phyloP scores from a whole-genome alignment of 2,329 filamentous ascomycete genomes.

The Paraphoma sp. region DNA sequence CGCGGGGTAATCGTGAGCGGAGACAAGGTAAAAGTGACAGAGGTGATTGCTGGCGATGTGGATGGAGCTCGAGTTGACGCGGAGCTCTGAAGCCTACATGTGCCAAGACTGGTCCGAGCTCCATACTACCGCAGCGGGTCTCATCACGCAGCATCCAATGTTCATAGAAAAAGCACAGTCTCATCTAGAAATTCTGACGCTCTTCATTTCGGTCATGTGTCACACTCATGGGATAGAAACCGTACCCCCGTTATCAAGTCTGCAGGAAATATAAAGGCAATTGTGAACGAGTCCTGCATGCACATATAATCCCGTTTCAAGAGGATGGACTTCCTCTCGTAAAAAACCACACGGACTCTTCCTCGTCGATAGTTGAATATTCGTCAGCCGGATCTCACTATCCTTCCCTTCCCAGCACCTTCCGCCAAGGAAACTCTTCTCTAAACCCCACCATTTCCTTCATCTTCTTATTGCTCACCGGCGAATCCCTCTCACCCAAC shows the following conservation, averaged over 20 bases:
- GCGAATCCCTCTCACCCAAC: conserved; percentile 63
- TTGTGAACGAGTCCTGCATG: too few relatives aligned
- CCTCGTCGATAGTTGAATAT: not conserved
- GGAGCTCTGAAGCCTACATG: conserved; percentile 17
- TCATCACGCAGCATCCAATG: too few relatives aligned
- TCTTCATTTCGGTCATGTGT: too few relatives aligned
- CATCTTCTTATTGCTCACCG: conserved; percentile 66
- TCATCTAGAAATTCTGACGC: too few relatives aligned
- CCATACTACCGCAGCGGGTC: not conserved
- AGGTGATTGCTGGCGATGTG: conserved; percentile 27
- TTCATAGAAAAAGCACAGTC: too few relatives aligned
- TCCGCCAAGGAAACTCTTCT: conserved; percentile 62
- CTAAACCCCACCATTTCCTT: conserved; percentile 62
- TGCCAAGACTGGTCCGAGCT: conserved; percentile 8
- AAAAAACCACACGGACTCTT: too few relatives aligned
- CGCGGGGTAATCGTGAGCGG: conserved; percentile 16
- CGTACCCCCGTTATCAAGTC: too few relatives aligned
- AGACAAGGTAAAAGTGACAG: conserved; percentile 18
- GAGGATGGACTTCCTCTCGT: too few relatives aligned
- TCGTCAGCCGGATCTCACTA: not conserved
- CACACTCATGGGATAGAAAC: too few relatives aligned
- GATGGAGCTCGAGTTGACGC: conserved; percentile 36
- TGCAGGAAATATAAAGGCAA: too few relatives aligned
- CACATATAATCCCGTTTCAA: too few relatives aligned
- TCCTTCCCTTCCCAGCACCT: conserved; percentile 10